phyloP scores from a whole-genome alignment of 768 basidiomycete genomes.

The Rhodotorula paludigena region DNA sequence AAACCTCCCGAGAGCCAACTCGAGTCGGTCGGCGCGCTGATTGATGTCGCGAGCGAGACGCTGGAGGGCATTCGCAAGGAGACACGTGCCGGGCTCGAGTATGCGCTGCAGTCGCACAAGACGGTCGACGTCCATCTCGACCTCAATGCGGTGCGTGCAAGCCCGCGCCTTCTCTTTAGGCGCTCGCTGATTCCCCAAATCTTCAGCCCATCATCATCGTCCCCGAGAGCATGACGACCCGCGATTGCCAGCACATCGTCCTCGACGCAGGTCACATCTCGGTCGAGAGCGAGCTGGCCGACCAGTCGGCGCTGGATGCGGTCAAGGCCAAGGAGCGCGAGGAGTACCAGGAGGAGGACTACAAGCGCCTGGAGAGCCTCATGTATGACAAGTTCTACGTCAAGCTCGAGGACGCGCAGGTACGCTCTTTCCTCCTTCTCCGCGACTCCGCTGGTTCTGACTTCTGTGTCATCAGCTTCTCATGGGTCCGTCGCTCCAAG shows the following conservation, averaged over 20 bases:
- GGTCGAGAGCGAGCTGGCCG: conserved; percentile 74
- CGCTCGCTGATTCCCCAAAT: neutral
- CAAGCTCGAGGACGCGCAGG: conserved; percentile 82
- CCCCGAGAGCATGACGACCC: conserved; percentile 79
- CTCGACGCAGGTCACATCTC: conserved; percentile 96
- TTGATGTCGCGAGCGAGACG: conserved; percentile 86
- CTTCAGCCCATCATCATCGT: conserved; percentile 79
- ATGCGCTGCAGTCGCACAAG: conserved; percentile 86
- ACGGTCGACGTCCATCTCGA: conserved; percentile 95
- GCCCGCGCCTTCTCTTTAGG: neutral
- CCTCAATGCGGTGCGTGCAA: conserved; percentile 63
- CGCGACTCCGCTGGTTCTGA: neutral
- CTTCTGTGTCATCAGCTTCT: conserved; percentile 60
- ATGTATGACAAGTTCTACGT: conserved; percentile 92
- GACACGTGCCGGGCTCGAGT: conserved; percentile 87
- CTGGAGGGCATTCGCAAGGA: conserved; percentile 89
- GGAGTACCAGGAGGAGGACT: conserved; percentile 81
- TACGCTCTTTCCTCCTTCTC: conserved; percentile 45
- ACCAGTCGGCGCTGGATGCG: conserved; percentile 69
- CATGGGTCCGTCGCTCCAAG: conserved; percentile 73
- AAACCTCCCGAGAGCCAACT: conserved; percentile 89
- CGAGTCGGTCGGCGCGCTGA: conserved; percentile 86
- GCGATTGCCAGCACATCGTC: conserved; percentile 75
- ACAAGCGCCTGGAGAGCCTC: conserved; percentile 72
- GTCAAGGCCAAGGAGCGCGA: conserved; percentile 77